Conservation (phyloP, 441 rosid species). For the Brassica balearica region DNA sequence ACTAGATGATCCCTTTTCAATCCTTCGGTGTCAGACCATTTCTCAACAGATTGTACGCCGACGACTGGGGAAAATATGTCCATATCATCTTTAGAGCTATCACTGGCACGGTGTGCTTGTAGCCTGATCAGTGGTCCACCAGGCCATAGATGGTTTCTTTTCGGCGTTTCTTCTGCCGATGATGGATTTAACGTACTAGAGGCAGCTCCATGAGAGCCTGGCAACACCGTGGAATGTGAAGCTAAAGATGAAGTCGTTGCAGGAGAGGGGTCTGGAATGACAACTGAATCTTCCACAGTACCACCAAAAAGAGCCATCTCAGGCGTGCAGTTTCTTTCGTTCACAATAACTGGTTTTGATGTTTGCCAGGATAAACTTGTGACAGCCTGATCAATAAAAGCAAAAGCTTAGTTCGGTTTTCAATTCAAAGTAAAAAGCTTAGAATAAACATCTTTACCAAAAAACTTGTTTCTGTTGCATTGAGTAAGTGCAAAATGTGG, state of each 20-base stretch:
- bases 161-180: slow-evolving; percentile 74
- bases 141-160: slow-evolving; percentile 64
- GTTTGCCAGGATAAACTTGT: slow-evolving; percentile 98
- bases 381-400: slow-evolving; percentile 69
- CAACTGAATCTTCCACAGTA: slow-evolving; percentile 81
- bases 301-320: slow-evolving; percentile 96
- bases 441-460: neutral
- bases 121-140: slow-evolving; percentile 73
- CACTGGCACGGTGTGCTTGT: slow-evolving; percentile 70
- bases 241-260: slow-evolving; percentile 64
- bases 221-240: slow-evolving; percentile 54
- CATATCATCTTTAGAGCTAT: slow-evolving; percentile 89
- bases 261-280: slow-evolving; percentile 97
- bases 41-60: slow-evolving; percentile 83
- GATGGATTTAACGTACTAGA: slow-evolving; percentile 49
- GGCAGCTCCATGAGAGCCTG: slow-evolving; percentile 60
- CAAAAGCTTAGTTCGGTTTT: slow-evolving; percentile 20
- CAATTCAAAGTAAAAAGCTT: slow-evolving; percentile 19
- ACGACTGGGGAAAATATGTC: slow-evolving; percentile 90
- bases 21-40: slow-evolving; percentile 71
- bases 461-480: slow-evolving; percentile 1
- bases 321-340: slow-evolving; percentile 73
- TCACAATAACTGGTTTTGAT: slow-evolving; percentile 83
- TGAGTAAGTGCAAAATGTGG: slow-evolving; percentile 2
- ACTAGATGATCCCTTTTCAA: slow-evolving; percentile 60